A percentile compares a stretch with the other conserved stretches of the same genome.
phyloP scores from a whole-genome alignment of 805 yeast genomes.

The Ogataea naganishii region DNA sequence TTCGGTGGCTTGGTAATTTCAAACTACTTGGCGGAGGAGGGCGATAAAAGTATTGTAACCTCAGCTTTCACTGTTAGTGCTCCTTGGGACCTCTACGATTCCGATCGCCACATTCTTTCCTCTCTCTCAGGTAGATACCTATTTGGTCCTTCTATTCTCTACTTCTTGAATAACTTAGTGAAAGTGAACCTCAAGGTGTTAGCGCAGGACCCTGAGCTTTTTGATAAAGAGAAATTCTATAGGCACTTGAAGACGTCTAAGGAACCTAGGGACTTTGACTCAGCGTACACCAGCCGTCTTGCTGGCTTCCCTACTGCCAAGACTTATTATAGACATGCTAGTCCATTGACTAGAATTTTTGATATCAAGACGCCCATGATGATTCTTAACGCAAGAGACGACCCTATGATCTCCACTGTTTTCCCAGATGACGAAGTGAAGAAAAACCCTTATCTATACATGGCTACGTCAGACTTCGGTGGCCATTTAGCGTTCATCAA shows the following conservation, averaged over 20 bases:
- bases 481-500: constrained; percentile 59
- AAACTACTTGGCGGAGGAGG: constrained; percentile 66
- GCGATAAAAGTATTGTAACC: constrained; percentile 38
- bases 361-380: constrained; percentile 54
- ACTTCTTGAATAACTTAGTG: constrained; percentile 31
- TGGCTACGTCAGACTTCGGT: constrained; percentile 55
- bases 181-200: constrained; percentile 34
- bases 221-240: constrained; percentile 17
- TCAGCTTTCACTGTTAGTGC: constrained; percentile 55
- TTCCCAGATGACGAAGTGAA: constrained; percentile 42
- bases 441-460: constrained; percentile 48
- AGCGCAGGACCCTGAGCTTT: constrained; percentile 19
- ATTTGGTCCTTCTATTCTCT: constrained; percentile 33
- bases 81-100: constrained; percentile 66
- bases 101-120: constrained; percentile 33
- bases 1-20: constrained; percentile 62
- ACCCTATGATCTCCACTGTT: constrained; percentile 51
- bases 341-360: constrained; percentile 48
- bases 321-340: constrained; percentile 58
- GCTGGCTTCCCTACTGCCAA: constrained; percentile 56
- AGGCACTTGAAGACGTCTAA: constrained; percentile 27
- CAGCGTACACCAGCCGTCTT: constrained; percentile 47
- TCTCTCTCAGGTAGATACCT: constrained; percentile 30
- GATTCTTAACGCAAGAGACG: constrained; percentile 55
- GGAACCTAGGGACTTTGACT: constrained; percentile 50